Percentiles rank a stretch among this genome's conserved stretches.
Evolutionary conservation across 2,329 filamentous ascomycete species (phyloP).

Genomic region (Annulohypoxylon truncatum): DNA sequence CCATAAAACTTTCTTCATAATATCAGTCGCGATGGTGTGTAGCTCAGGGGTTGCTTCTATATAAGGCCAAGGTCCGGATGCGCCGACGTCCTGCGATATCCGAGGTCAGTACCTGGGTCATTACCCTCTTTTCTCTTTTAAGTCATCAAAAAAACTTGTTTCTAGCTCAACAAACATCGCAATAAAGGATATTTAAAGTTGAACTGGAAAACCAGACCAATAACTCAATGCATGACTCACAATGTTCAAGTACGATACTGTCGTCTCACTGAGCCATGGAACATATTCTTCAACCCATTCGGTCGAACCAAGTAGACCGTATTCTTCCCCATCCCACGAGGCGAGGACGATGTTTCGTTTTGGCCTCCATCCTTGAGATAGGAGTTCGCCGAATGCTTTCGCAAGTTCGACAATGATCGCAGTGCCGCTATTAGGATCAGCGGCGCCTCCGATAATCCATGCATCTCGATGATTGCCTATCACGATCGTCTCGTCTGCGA

Average conservation of each 20-base stretch:
- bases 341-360: conserved; percentile 82
- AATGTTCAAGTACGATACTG: conserved; percentile 83
- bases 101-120: not conserved
- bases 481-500: conserved; percentile 79
- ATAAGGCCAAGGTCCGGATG: conserved; percentile 66
- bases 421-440: conserved; percentile 83
- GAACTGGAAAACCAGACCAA: not conserved
- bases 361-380: conserved; percentile 82
- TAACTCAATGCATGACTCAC: conserved; percentile 12
- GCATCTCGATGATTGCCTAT: conserved; percentile 86
- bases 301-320: conserved; percentile 81
- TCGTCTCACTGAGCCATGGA: conserved; percentile 77
- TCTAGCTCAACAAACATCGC: not conserved
- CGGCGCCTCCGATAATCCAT: conserved; percentile 87
- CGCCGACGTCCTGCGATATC: conserved; percentile 69
- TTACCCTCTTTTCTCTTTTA: not conserved
- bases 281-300: conserved; percentile 90
- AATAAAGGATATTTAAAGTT: not conserved
- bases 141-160: not conserved
- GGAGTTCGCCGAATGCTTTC: conserved; percentile 75
- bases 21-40: conserved; percentile 72
- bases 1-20: conserved; percentile 72
- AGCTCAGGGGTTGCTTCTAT: conserved; percentile 74
- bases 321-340: conserved; percentile 79
- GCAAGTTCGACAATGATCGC: conserved; percentile 81